phyloP scores from a whole-genome alignment of 768 basidiomycete species.

The Suillus occidentalis region DNA sequence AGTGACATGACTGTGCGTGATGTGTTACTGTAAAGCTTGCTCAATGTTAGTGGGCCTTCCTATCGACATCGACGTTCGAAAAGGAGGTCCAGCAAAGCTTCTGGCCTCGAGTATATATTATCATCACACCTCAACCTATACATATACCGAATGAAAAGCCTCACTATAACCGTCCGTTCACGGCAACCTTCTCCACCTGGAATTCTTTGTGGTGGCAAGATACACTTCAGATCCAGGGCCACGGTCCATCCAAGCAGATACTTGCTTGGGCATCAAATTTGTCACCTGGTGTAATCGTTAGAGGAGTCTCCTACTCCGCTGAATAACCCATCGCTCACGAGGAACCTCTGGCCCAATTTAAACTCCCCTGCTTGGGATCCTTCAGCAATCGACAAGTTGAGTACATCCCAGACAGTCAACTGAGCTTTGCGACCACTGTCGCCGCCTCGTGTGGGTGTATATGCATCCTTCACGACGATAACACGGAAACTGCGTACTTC shows the following conservation, averaged over 20 bases:
- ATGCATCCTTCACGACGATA: slow-evolving; percentile 63
- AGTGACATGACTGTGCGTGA: background rate
- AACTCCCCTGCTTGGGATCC: slow-evolving; percentile 51
- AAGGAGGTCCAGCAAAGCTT: background rate
- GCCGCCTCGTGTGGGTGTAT: slow-evolving; percentile 41
- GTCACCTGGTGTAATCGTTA: slow-evolving; percentile 38
- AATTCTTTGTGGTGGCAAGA: slow-evolving; percentile 63
- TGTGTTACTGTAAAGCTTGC: background rate
- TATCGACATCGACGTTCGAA: background rate
- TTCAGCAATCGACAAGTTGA: slow-evolving; percentile 50
- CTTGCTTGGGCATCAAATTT: slow-evolving; percentile 69
- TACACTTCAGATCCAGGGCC: slow-evolving; percentile 65
- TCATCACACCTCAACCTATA: background rate
- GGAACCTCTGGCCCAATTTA: slow-evolving; percentile 61
- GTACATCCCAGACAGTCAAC: slow-evolving; percentile 82
- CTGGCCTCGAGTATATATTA: background rate
- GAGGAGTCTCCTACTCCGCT: background rate
- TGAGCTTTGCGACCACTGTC: slow-evolving; percentile 64
- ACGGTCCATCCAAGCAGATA: slow-evolving; percentile 69
- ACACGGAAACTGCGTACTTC: slow-evolving; percentile 78
- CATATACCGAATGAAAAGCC: background rate
- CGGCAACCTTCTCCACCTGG: slow-evolving; percentile 53
- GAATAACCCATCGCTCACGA: slow-evolving; percentile 43
- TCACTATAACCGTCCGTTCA: background rate
- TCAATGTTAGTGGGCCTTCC: background rate